These are phyloP conservation scores for Colletotrichum sp. DNA, from an alignment of 2,329 filamentous ascomycete genomes.

Conservation along the genomic window DNA sequence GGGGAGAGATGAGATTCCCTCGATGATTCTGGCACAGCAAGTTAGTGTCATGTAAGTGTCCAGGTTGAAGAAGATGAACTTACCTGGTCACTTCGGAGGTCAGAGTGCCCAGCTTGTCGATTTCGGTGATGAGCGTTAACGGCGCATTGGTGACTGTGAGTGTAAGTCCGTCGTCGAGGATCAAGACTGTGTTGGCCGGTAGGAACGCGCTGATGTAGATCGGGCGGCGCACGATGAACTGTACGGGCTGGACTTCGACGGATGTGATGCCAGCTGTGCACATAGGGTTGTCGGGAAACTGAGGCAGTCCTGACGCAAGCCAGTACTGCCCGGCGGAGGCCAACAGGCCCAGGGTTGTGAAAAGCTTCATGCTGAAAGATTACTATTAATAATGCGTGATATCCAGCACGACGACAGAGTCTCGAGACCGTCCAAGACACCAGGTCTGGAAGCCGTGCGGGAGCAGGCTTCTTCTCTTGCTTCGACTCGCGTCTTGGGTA, in stretches of 20 bases:
- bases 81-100: constrained; percentile 10
- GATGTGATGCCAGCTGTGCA: constrained; percentile 19
- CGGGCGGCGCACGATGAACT: constrained; percentile 14
- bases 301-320: constrained; percentile 8
- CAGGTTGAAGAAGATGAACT: not conserved
- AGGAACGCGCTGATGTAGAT: constrained; percentile 21
- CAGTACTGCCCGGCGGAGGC: constrained; percentile 8
- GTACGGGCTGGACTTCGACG: constrained; percentile 18
- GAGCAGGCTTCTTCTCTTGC: not conserved
- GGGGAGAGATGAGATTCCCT: not conserved
- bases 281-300: constrained; percentile 15
- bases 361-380: constrained; percentile 8
- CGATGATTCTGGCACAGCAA: not conserved
- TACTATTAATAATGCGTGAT: not conserved
- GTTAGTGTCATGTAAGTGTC: not conserved
- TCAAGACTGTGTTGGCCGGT: constrained; percentile 9
- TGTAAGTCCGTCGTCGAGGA: constrained; percentile 16
- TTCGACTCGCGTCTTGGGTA: not conserved
- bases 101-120: constrained; percentile 14
- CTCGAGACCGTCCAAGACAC: constrained; percentile 15
- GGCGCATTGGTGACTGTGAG: constrained; percentile 18
- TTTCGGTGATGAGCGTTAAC: constrained; percentile 9
- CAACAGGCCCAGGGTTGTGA: not conserved
- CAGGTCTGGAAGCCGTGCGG: constrained; percentile 12
- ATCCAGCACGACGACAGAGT: constrained; percentile 3